These are phyloP conservation scores for Schizochytrium sp. DNA, from an alignment of 108 stramenopile genomes.

Conservation along the genomic window DNA sequence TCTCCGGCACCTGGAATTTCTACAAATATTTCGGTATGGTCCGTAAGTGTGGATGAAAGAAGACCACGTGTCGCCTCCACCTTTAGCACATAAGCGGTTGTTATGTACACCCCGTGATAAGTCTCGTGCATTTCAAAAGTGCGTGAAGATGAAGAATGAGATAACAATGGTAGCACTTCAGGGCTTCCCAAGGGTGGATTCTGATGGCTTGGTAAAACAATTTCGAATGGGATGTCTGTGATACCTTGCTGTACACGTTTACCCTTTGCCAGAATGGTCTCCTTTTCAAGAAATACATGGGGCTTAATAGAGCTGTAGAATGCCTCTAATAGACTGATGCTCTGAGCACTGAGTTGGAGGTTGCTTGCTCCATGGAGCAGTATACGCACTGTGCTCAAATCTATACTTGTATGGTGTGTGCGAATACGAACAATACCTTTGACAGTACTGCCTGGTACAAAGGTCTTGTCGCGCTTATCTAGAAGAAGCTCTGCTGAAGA, in stretches of 20 bases:
- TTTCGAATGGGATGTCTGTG: slow-evolving; percentile 57
- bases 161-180: too few relatives aligned
- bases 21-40: slow-evolving; percentile 65
- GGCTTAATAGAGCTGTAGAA: slow-evolving; percentile 57
- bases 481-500: slow-evolving; percentile 56
- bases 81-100: slow-evolving; percentile 59
- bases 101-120: slow-evolving; percentile 71
- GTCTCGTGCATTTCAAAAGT: slow-evolving; percentile 64
- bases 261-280: neutral
- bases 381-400: neutral
- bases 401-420: neutral
- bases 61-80: slow-evolving; percentile 59
- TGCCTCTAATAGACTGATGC: slow-evolving; percentile 32
- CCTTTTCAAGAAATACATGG: neutral
- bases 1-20: slow-evolving; percentile 56
- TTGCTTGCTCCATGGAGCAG: neutral
- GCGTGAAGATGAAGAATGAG: neutral
- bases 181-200: too few relatives aligned
- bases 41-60: neutral
- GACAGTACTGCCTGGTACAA: slow-evolving; percentile 60
- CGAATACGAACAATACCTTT: slow-evolving; percentile 24
- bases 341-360: neutral
- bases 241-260: slow-evolving; percentile 55
- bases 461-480: slow-evolving; percentile 60
- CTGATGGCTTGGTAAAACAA: too few relatives aligned